Evolutionary conservation across 1,139 yeast genomes (phyloP).

Genomic region (Geotrichum fermentans): DNA sequence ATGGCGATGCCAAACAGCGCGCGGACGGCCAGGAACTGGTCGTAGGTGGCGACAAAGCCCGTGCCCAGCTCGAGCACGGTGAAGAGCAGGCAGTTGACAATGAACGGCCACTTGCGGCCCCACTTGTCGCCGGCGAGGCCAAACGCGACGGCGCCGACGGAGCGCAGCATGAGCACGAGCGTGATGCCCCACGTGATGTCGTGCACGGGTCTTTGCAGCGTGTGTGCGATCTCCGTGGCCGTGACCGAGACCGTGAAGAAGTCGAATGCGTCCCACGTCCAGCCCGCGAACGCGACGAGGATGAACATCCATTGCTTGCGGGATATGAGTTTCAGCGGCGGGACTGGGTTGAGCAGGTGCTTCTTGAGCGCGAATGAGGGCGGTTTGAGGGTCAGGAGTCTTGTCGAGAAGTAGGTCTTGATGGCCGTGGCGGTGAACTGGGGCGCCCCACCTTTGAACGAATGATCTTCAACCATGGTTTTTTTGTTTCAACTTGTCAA

Average conservation of each 20-base stretch:
- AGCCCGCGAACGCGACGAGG: slow-evolving; percentile 58
- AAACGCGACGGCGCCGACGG: slow-evolving; percentile 70
- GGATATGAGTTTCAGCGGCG: slow-evolving; percentile 46
- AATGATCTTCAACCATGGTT: too few species aligned
- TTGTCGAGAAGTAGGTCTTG: slow-evolving; percentile 38
- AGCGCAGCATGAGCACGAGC: slow-evolving; percentile 69
- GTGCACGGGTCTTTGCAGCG: slow-evolving; percentile 47
- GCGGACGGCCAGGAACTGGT: slow-evolving; percentile 65
- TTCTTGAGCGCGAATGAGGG: slow-evolving; percentile 31
- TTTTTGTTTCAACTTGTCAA: too few species aligned
- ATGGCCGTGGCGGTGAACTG: slow-evolving; percentile 30
- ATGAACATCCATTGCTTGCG: slow-evolving; percentile 57
- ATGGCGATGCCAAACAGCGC: slow-evolving; percentile 63
- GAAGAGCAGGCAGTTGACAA: slow-evolving; percentile 50
- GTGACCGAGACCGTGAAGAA: slow-evolving; percentile 66
- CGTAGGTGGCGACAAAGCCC: slow-evolving; percentile 61
- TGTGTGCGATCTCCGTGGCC: slow-evolving; percentile 51
- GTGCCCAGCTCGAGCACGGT: slow-evolving; percentile 62
- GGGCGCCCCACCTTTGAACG: slow-evolving; percentile 23
- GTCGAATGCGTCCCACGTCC: slow-evolving; percentile 81
- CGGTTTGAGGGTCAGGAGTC: slow-evolving; percentile 45
- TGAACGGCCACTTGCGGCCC: slow-evolving; percentile 71
- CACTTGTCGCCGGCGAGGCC: slow-evolving; percentile 63
- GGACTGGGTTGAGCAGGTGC: slow-evolving; percentile 49
- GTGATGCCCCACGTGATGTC: slow-evolving; percentile 78